A percentile compares a stretch with the other conserved stretches of the same genome.
phyloP scores from a whole-genome alignment of 1,284 basidiomycete species.

The Ustilago crameri region DNA sequence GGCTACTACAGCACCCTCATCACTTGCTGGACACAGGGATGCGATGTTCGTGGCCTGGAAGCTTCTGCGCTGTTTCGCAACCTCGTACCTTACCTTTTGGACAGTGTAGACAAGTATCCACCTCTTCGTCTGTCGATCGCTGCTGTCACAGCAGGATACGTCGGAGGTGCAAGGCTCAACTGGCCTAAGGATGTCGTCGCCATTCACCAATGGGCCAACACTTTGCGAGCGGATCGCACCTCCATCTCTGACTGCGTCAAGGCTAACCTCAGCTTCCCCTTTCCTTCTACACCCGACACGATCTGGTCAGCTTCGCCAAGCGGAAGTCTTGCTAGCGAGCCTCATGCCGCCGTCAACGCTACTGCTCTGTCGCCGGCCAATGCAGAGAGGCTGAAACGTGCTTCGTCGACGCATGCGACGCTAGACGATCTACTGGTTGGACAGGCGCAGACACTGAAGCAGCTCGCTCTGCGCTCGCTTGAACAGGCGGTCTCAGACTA shows the following conservation, averaged over 20 bases:
- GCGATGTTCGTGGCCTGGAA: slow-evolving; percentile 39
- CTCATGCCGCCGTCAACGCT: neutral
- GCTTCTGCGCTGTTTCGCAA: slow-evolving; percentile 29
- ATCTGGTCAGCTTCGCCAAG: slow-evolving; percentile 32
- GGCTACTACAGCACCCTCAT: slow-evolving; percentile 47
- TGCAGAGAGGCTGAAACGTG: slow-evolving; percentile 24
- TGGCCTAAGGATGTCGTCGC: slow-evolving; percentile 45
- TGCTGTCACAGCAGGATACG: slow-evolving; percentile 39
- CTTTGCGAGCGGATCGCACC: slow-evolving; percentile 29
- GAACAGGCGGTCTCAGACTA: slow-evolving; percentile 36
- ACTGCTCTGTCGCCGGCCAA: slow-evolving; percentile 28
- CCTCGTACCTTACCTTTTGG: slow-evolving; percentile 36
- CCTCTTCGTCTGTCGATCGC: slow-evolving; percentile 36
- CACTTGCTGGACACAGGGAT: slow-evolving; percentile 42
- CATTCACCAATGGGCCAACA: slow-evolving; percentile 44
- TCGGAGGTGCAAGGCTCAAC: slow-evolving; percentile 32
- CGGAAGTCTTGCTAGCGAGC: slow-evolving; percentile 13
- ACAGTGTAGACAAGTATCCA: slow-evolving; percentile 26
- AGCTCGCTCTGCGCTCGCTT: slow-evolving; percentile 26
- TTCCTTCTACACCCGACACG: slow-evolving; percentile 28
- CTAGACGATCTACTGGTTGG: slow-evolving; percentile 40
- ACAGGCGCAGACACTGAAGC: slow-evolving; percentile 42
- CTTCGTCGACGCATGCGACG: slow-evolving; percentile 28
- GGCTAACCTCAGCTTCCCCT: slow-evolving; percentile 28
- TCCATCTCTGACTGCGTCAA: slow-evolving; percentile 38